Conservation (phyloP, 2,329 filamentous ascomycete species). For the Apiospora aurea region DNA sequence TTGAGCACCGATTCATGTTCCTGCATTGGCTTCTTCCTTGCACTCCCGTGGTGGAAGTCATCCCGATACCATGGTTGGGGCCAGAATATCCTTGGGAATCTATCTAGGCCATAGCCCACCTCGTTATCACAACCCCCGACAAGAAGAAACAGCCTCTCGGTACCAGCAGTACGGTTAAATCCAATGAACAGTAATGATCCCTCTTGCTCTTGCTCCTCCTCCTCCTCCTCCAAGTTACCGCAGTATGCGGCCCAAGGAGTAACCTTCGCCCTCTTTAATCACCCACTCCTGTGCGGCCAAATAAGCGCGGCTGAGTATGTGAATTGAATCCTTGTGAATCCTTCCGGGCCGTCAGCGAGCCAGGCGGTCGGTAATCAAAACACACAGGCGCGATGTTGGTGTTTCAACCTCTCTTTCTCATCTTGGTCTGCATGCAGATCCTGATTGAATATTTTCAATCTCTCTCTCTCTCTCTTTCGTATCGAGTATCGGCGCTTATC, state of each 20-base stretch:
- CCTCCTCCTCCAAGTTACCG: not conserved
- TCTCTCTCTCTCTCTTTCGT: not conserved
- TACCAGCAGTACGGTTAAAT: not conserved
- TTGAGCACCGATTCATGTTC: constrained; percentile 15
- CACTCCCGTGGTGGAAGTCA: constrained; percentile 4
- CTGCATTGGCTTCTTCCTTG: constrained; percentile 1
- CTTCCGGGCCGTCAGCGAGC: not conserved
- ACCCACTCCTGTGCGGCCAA: not conserved
- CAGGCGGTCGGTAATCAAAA: not conserved
- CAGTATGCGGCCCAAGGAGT: not conserved
- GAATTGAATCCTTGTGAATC: not conserved
- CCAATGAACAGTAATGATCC: not conserved
- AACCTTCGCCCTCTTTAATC: not conserved
- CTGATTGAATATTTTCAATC: not conserved
- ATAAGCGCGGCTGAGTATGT: constrained; percentile 6
- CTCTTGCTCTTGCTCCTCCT: too few species aligned
- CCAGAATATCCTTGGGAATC: not conserved
- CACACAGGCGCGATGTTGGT: constrained; percentile 10
- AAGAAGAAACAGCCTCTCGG: not conserved
- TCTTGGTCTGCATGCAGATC: not conserved
- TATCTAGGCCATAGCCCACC: not conserved
- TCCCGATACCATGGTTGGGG: constrained; percentile 8
- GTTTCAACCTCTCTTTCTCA: not conserved
- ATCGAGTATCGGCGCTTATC: not conserved
- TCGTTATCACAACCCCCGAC: constrained; percentile 11